These are phyloP conservation scores for Sistotremastrum niveocremeum DNA, from an alignment of 768 basidiomycete species.

Conservation along the genomic window DNA sequence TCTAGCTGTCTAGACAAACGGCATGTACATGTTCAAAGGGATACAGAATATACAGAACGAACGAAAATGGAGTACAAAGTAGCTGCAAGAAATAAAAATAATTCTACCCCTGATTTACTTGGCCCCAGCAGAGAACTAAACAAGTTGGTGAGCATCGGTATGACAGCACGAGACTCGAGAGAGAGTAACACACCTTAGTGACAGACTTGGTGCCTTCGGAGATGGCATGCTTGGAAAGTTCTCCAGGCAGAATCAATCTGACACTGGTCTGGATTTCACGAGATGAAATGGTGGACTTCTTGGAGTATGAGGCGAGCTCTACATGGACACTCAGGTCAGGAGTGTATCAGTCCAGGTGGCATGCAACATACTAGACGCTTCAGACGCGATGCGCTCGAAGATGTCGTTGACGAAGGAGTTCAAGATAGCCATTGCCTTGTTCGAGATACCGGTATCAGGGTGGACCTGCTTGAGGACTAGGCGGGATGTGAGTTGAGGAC, in stretches of 20 bases:
- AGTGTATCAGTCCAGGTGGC: background rate
- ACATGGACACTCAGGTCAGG: background rate
- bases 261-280: slow-evolving; percentile 83
- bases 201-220: slow-evolving; percentile 72
- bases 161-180: background rate
- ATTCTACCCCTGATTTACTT: slow-evolving; percentile 23
- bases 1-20: too few species aligned
- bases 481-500: background rate
- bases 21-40: too few species aligned
- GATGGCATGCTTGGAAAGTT: slow-evolving; percentile 80
- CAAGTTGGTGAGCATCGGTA: slow-evolving; percentile 8
- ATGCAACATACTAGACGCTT: slow-evolving; percentile 46
- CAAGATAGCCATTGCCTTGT: slow-evolving; percentile 76
- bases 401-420: slow-evolving; percentile 81
- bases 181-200: slow-evolving; percentile 34
- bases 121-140: slow-evolving; percentile 49
- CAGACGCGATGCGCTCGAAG: slow-evolving; percentile 67
- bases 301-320: slow-evolving; percentile 77
- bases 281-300: slow-evolving; percentile 86
- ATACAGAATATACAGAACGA: too few species aligned
- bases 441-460: slow-evolving; percentile 88
- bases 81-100: too few species aligned
- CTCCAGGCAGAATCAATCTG: slow-evolving; percentile 72
- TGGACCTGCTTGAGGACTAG: slow-evolving; percentile 82
- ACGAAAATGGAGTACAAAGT: too few species aligned